These are phyloP conservation scores for Capsicum baccatum DNA, from an alignment of 257 asterid genomes.

Conservation along the genomic window DNA sequence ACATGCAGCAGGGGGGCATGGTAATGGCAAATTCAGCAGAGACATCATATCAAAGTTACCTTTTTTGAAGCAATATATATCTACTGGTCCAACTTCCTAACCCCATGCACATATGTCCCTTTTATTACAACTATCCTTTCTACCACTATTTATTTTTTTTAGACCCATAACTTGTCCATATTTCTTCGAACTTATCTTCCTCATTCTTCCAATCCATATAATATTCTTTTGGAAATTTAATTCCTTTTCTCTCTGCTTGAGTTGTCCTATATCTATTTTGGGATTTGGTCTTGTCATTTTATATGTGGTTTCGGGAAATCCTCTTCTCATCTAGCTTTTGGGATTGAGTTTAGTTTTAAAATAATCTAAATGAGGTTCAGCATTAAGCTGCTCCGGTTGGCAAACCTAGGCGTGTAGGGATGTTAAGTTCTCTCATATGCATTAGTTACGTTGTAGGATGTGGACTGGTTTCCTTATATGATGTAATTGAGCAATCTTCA, in stretches of 20 bases:
- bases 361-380: too few relatives aligned
- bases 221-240: background rate
- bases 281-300: background rate
- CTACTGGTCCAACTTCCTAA: constrained; percentile 27
- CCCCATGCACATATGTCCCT: constrained; percentile 55
- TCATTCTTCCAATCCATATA: constrained; percentile 13
- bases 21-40: constrained; percentile 12
- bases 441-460: background rate
- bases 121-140: constrained; percentile 29
- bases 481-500: background rate
- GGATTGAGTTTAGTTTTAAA: too few relatives aligned
- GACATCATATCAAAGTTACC: constrained; percentile 13
- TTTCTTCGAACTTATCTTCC: constrained; percentile 21
- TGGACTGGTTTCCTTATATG: background rate
- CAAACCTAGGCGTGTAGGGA: background rate
- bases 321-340: too few relatives aligned
- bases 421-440: background rate
- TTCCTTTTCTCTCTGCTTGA: background rate
- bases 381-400: background rate
- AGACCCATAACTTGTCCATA: constrained; percentile 39
- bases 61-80: constrained; percentile 12
- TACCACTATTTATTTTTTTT: constrained; percentile 14
- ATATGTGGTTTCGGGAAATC: background rate
- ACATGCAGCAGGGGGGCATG: constrained; percentile 14
- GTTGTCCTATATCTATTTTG: background rate